Conservation (phyloP, 2,329 filamentous ascomycete species). For the Didymella sp. region DNA sequence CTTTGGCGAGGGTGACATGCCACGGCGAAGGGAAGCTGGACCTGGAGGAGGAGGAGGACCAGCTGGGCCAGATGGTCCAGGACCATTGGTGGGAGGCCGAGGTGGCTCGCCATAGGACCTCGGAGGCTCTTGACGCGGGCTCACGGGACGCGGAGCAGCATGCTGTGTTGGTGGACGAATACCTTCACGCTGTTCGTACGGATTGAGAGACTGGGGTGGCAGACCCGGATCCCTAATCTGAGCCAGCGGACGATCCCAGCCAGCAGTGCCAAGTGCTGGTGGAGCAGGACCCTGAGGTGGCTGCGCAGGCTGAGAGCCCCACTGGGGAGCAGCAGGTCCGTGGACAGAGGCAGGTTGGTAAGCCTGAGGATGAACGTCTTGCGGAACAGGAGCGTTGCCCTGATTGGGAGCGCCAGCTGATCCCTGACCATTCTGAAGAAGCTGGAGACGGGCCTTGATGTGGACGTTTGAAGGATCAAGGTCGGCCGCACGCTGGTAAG, state of each 20-base stretch:
- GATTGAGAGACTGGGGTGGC: slow-evolving; percentile 77
- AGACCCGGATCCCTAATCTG: slow-evolving; percentile 72
- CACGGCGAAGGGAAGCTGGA: slow-evolving; percentile 55
- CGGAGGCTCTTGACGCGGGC: slow-evolving; percentile 75
- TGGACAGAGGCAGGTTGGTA: slow-evolving; percentile 85
- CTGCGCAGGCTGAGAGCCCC: slow-evolving; percentile 76
- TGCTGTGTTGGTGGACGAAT: slow-evolving; percentile 71
- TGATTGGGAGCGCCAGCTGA: slow-evolving; percentile 73
- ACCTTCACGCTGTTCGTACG: slow-evolving; percentile 79
- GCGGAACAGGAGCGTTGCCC: slow-evolving; percentile 82
- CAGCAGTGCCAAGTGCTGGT: slow-evolving; percentile 59
- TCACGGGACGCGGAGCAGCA: slow-evolving; percentile 72
- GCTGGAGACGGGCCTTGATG: slow-evolving; percentile 91
- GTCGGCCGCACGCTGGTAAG: slow-evolving; percentile 92
- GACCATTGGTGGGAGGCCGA: slow-evolving; percentile 56
- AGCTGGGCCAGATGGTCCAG: slow-evolving; percentile 52
- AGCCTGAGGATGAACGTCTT: slow-evolving; percentile 93
- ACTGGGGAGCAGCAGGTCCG: slow-evolving; percentile 85
- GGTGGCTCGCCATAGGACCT: slow-evolving; percentile 72
- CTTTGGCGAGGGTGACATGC: slow-evolving; percentile 66
- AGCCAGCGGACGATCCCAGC: slow-evolving; percentile 70
- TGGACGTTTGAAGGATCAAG: slow-evolving; percentile 92
- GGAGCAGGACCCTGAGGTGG: slow-evolving; percentile 70
- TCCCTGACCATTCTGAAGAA: slow-evolving; percentile 81
- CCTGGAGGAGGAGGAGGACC: slow-evolving; percentile 54